phyloP scores from a whole-genome alignment of 1,284 basidiomycete species.

The Cryptococcus hybrid region DNA sequence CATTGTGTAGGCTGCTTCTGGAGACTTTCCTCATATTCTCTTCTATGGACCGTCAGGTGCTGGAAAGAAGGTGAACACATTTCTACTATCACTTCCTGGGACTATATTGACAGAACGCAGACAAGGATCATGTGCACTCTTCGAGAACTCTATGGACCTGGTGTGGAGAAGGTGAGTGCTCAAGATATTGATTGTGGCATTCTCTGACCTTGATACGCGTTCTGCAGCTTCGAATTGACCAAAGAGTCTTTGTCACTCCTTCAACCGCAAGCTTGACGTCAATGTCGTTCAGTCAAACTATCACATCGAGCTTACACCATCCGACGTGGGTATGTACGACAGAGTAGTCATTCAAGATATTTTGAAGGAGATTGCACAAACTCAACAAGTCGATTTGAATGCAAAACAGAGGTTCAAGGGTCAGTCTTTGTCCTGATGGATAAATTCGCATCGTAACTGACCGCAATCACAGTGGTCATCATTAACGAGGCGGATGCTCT shows the following conservation, averaged over 20 bases:
- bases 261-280: constrained; percentile 94
- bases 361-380: constrained; percentile 97
- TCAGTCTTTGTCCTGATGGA: constrained; percentile 38
- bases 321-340: constrained; percentile 96
- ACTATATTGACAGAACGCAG: constrained; percentile 26
- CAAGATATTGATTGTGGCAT: background rate
- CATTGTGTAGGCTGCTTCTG: constrained; percentile 65
- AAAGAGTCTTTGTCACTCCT: constrained; percentile 92
- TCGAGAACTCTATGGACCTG: constrained; percentile 84
- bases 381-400: constrained; percentile 93
- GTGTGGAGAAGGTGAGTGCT: constrained; percentile 77
- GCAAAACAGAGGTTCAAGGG: constrained; percentile 98
- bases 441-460: background rate
- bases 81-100: background rate
- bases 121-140: constrained; percentile 90
- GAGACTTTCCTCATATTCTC: constrained; percentile 96
- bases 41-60: constrained; percentile 98
- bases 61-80: constrained; percentile 71
- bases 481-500: constrained; percentile 98
- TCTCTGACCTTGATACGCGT: background rate
- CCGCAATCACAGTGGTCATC: constrained; percentile 74
- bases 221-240: constrained; percentile 90
- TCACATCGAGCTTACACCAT: constrained; percentile 97
- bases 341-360: constrained; percentile 95
- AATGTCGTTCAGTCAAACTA: constrained; percentile 97